A percentile compares a stretch with the other conserved stretches of the same genome.
These are phyloP conservation scores for Emergomyces pasteurianus DNA, from an alignment of 2,329 filamentous ascomycete genomes.

Conservation along the genomic window DNA sequence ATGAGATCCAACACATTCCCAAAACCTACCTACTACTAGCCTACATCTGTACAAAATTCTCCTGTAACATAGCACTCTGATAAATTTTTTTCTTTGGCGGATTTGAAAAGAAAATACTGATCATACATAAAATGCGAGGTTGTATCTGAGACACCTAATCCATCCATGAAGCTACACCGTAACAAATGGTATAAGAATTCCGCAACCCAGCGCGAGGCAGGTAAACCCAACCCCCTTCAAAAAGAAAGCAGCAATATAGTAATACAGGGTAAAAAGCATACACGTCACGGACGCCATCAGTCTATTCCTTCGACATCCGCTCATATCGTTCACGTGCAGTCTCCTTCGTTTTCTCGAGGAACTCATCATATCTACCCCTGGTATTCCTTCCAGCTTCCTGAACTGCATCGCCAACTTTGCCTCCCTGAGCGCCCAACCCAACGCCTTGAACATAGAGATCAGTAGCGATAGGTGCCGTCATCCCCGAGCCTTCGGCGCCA, in stretches of 20 bases:
- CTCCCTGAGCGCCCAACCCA: constrained; percentile 37
- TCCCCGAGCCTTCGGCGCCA: constrained; percentile 37
- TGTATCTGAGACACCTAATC: background rate
- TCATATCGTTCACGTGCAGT: constrained; percentile 38
- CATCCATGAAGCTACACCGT: background rate
- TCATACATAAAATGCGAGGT: background rate
- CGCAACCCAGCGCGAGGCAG: background rate
- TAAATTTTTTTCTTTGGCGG: background rate
- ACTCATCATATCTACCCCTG: constrained; percentile 35
- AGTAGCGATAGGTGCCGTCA: constrained; percentile 36
- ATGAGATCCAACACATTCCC: background rate
- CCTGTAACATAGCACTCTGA: background rate
- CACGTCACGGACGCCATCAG: background rate
- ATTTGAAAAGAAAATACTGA: background rate
- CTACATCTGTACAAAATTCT: background rate
- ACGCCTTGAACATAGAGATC: constrained; percentile 40
- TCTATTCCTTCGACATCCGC: constrained; percentile 20
- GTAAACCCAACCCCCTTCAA: background rate
- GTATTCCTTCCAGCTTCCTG: constrained; percentile 39
- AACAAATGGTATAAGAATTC: background rate
- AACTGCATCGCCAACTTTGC: constrained; percentile 38
- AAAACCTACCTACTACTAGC: background rate
- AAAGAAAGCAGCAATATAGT: background rate
- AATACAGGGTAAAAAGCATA: background rate
- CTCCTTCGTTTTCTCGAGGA: constrained; percentile 36